Conservation (phyloP, 1,139 yeast species). For the Scheffersomyces cryptocercus region DNA sequence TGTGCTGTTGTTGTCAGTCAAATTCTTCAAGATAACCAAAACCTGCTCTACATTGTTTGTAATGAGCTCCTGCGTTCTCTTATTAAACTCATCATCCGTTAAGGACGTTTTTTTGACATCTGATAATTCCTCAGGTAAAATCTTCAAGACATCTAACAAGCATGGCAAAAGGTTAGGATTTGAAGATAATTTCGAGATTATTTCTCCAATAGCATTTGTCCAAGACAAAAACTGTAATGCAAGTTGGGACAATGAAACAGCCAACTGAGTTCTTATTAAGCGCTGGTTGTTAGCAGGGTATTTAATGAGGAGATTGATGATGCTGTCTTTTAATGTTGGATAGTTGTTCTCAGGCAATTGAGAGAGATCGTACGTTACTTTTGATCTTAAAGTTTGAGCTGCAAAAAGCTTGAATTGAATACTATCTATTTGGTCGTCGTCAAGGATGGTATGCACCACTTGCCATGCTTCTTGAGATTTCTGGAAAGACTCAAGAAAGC, state of each 20-base stretch:
- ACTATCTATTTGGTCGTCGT: conserved; percentile 36
- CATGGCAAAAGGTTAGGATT: conserved; percentile 38
- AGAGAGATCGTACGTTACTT: conserved; percentile 76
- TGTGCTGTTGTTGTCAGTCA: conserved; percentile 30
- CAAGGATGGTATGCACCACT: conserved; percentile 35
- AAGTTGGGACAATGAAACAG: conserved; percentile 78
- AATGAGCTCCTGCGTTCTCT: conserved; percentile 63
- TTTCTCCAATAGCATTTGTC: conserved; percentile 71
- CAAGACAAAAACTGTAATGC: conserved; percentile 77
- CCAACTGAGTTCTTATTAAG: conserved; percentile 74
- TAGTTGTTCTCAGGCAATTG: conserved; percentile 65
- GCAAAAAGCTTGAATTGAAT: conserved; percentile 65
- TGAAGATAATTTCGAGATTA: conserved; percentile 52
- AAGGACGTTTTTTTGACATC: conserved; percentile 77
- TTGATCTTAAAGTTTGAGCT: conserved; percentile 86
- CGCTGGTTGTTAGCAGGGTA: conserved; percentile 41
- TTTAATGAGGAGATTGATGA: conserved; percentile 55
- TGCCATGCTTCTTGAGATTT: conserved; percentile 76
- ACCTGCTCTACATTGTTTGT: conserved; percentile 70
- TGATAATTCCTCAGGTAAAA: conserved; percentile 87
- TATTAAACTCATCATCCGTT: conserved; percentile 76
- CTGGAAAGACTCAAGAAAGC: conserved; percentile 77
- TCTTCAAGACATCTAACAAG: conserved; percentile 75
- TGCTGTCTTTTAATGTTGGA: conserved; percentile 58
- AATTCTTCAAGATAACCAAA: conserved; percentile 56